phyloP scores from a whole-genome alignment of 2,329 filamentous ascomycete genomes.

The Neopestalotiopsis clavispora region DNA sequence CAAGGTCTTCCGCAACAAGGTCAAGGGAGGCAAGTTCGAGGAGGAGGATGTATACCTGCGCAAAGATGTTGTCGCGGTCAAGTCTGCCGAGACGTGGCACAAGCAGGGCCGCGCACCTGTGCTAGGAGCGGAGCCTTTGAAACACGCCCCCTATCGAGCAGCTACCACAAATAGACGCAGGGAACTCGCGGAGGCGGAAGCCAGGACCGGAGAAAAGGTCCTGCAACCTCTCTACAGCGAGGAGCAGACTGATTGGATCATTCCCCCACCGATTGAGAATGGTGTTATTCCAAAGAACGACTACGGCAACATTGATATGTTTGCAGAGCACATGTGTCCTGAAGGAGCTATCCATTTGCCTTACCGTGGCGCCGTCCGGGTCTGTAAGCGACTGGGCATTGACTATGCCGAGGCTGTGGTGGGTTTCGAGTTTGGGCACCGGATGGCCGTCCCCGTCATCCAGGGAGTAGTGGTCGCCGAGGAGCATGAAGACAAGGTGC shows the following conservation, averaged over 20 bases:
- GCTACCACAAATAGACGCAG: slow-evolving; percentile 87
- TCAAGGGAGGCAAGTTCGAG: slow-evolving; percentile 74
- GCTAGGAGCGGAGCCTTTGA: slow-evolving; percentile 75
- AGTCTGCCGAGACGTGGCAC: slow-evolving; percentile 96
- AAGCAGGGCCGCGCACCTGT: slow-evolving; percentile 86
- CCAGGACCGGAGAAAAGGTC: slow-evolving; percentile 79
- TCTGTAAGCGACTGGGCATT: slow-evolving; percentile 84
- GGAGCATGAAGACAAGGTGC: slow-evolving; percentile 75
- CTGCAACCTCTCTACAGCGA: slow-evolving; percentile 84
- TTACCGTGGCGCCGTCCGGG: slow-evolving; percentile 73
- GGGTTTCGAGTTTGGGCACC: slow-evolving; percentile 94
- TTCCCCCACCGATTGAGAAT: slow-evolving; percentile 82
- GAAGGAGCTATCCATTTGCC: slow-evolving; percentile 80
- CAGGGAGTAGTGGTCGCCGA: slow-evolving; percentile 87
- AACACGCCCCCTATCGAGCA: slow-evolving; percentile 86
- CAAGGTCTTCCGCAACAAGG: slow-evolving; percentile 74
- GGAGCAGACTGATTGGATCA: slow-evolving; percentile 94
- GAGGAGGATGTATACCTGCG: slow-evolving; percentile 83
- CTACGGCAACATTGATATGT: slow-evolving; percentile 96
- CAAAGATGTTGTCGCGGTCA: slow-evolving; percentile 81
- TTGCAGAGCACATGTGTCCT: slow-evolving; percentile 92
- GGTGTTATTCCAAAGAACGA: slow-evolving; percentile 91
- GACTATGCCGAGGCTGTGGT: slow-evolving; percentile 95
- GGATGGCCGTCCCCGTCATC: slow-evolving; percentile 91
- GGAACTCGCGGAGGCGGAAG: slow-evolving; percentile 85